Evolutionary conservation across 2,329 filamentous ascomycete species (phyloP), one percentile per base, ranked within the genome.

Genomic region (Penicillium frequentans): DNA sequence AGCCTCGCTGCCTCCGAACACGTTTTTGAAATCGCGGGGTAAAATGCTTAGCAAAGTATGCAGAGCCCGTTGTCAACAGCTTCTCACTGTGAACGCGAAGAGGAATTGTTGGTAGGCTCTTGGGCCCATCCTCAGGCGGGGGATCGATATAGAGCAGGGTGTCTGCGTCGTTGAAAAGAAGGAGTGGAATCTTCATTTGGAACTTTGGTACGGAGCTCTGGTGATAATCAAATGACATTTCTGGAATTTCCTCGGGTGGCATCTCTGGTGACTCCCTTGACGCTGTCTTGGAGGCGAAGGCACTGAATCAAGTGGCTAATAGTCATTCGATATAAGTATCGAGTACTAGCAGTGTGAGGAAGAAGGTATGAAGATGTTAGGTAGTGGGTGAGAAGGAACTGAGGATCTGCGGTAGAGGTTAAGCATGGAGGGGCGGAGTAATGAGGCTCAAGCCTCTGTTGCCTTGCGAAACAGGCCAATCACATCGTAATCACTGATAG

Each of bases 141-240:
- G 67, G 54, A 19, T 75, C 75, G 44, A 77, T 72, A 48, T 70
- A 75, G 1, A 74, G 68, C 16, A 75, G 63, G 0, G 75, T 77
- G 56, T 77, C 75, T 27, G 64, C 73, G n/a, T 68, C 64, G 14
- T 62, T 39, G 19, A 68, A 54, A 5, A 69, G 58, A 26, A 69
- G 46, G 2, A 60, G 61, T 33, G 65, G 39, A 56, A 55, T 33
- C 37, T 46, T 16, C 19, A 23, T 21, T 6, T 21, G 11, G 4
- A 21, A 42, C 2, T 42, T 42, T 23, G n/a, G 39, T 10, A 23
- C 1, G 39, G 19, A 13, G n/a, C 19, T 42, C 19, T 42, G 39
- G n/a, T 7, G 39, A 42, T 9, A 23, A 13, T 23, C 8, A 7
- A 19, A 11, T 42, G 39, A 14, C 5, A 19, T 23, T 14, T 11